phyloP scores from a whole-genome alignment of 768 basidiomycete species.

The Ramaria rubella region DNA sequence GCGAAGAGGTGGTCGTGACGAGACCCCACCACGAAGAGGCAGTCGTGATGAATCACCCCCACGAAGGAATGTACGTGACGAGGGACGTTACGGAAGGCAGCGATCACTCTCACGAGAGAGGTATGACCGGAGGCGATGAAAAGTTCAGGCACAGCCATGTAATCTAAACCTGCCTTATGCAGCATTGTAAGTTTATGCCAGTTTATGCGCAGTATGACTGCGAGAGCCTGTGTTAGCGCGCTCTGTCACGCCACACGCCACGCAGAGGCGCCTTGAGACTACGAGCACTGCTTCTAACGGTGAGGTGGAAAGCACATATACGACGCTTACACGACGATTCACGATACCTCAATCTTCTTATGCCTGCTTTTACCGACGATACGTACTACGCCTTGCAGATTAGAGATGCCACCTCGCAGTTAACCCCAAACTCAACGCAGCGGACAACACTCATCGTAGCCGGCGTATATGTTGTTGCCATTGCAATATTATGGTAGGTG shows the following conservation, averaged over 20 bases:
- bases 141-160: too few relatives aligned
- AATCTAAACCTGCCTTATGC: neutral
- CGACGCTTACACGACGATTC: neutral
- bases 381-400: neutral
- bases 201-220: neutral
- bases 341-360: neutral
- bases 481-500: slow-evolving; percentile 73
- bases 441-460: slow-evolving; percentile 74
- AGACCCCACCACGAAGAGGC: slow-evolving; percentile 14
- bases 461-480: slow-evolving; percentile 63
- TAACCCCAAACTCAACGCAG: slow-evolving; percentile 70
- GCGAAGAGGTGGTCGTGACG: neutral
- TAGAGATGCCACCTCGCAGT: slow-evolving; percentile 4
- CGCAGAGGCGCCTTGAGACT: too few relatives aligned
- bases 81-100: neutral
- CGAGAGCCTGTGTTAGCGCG: too few relatives aligned
- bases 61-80: neutral
- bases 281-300: too few relatives aligned
- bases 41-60: slow-evolving; percentile 10
- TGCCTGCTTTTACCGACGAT: neutral
- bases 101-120: slow-evolving; percentile 3
- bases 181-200: neutral
- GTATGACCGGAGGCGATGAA: slow-evolving; percentile 6
- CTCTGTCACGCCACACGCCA: too few relatives aligned
- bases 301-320: too few relatives aligned